Percentiles rank a stretch among this genome's conserved stretches.
Conservation (phyloP, 2,329 filamentous ascomycete genomes). For the Neopestalotiopsis sp. region DNA sequence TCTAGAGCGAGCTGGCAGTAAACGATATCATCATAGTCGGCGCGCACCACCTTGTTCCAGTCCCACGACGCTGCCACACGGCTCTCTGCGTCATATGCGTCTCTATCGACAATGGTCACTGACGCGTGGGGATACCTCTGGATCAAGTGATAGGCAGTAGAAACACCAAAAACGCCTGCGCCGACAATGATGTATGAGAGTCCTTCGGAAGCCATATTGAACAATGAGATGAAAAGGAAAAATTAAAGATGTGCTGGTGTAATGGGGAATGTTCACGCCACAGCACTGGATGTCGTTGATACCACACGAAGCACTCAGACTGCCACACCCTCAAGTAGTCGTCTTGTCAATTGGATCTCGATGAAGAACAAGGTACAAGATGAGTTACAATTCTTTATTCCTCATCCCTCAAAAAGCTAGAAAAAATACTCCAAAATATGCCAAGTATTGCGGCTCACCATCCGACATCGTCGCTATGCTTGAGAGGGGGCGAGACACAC, state of each 20-base stretch:
- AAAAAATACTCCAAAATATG: neutral
- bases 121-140: constrained; percentile 53
- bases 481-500: neutral
- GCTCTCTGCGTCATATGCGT: constrained; percentile 53
- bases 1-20: constrained; percentile 71
- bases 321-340: neutral
- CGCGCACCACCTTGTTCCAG: constrained; percentile 75
- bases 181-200: constrained; percentile 64
- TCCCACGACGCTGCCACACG: constrained; percentile 71
- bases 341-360: neutral
- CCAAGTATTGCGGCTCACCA: constrained; percentile 1
- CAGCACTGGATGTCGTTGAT: neutral
- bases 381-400: neutral
- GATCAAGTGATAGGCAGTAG: constrained; percentile 68
- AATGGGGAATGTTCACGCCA: neutral
- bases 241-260: neutral
- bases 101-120: constrained; percentile 64
- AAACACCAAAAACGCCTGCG: constrained; percentile 69
- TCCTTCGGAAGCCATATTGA: constrained; percentile 4
- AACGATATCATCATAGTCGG: constrained; percentile 69
- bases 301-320: neutral
- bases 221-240: neutral
- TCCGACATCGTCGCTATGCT: neutral
- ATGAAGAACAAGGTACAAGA: neutral
- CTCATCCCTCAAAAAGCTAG: neutral